Evolutionary conservation across 306 rosid genomes (phyloP), one percentile per base, ranked within the genome.

Genomic region (Dryas alaskensis): DNA sequence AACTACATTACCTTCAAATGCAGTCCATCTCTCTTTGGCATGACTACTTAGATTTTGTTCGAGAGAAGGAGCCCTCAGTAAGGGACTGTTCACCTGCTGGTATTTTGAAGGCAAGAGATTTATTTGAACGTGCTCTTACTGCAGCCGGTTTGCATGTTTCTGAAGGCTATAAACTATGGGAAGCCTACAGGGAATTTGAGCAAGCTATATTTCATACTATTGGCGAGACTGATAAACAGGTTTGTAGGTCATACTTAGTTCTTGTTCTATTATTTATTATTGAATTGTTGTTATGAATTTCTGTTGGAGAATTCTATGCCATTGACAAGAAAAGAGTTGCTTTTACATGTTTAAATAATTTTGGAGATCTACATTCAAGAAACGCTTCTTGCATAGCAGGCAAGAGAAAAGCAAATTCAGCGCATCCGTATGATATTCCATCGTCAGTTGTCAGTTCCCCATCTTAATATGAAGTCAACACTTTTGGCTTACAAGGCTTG

Each of bases 381-480:
- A 76, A 58, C 73, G 54, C 70, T 75, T 88, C 72, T 78, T 22
- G 42, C 76, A 50, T 65, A 65, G 63, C 84, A 89, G 96, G 92
- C 80, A 72, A 94, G 85, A 74, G 96, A 88, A 72, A 94, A 88
- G 78, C 97, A 94, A 81, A 75, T 83, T 65, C 93, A 92, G 77
- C 80, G 72, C 8, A 81, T 89, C 47, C 90, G 92, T 52, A 83
- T 79, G 76, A 78, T 92, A 79, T 94, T 92, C 81, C 97, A 88
- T 45, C 97, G 97, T 51, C 97, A 88, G n/a, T 71, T 94, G 79
- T 89, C 99, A 16, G 84, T 94, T 44, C 97, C 97, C 60, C 95
- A 83, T 71, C 85, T 76, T 81, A 83, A 86, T 80, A 87, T 89
- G 89, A 81, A 66, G 76, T 89, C 92, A 78, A 90, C 95, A 59